Percentiles rank a stretch among this genome's conserved stretches.
Conservation (phyloP, 176 grass and related monocot genomes). For the Raddia distichophylla region DNA sequence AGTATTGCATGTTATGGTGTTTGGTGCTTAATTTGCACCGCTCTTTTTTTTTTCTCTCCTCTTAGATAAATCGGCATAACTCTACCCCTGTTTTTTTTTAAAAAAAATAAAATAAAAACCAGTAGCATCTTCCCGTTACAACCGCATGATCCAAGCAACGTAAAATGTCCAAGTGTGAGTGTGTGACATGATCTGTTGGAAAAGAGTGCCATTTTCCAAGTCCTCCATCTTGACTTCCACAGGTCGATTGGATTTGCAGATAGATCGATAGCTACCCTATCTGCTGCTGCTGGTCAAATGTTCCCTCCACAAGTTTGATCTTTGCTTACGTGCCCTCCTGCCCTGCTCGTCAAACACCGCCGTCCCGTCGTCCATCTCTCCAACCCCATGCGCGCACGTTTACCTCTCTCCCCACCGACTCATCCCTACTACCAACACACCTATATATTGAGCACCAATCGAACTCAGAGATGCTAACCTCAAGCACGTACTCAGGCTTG, state of each 20-base stretch:
- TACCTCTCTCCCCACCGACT: not conserved
- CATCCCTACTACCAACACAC: not conserved
- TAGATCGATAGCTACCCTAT: not conserved
- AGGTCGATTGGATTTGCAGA: no score
- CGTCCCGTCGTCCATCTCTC: no score
- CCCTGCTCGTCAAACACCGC: not conserved
- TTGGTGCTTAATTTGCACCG: no score
- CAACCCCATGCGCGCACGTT: not conserved
- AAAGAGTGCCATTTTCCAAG: not conserved
- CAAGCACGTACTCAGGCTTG: not conserved
- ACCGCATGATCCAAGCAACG: no score
- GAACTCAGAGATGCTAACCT: not conserved
- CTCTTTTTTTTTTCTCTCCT: no score
- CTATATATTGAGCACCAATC: conserved; percentile 24
- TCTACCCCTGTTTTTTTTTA: no score
- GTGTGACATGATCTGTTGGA: not conserved
- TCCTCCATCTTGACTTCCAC: conserved; percentile 14
- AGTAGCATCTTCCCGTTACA: no score
- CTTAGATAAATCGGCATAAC: no score
- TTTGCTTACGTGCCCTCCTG: not conserved
- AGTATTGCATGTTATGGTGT: no score
- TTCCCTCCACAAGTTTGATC: conserved; percentile 20
- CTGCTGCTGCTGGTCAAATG: conserved; percentile 15
- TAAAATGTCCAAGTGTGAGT: not conserved
- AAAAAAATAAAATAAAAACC: no score